These are phyloP conservation scores for Allantophomopsis cytisporea DNA, from an alignment of 2,329 filamentous ascomycete species.

Conservation along the genomic window DNA sequence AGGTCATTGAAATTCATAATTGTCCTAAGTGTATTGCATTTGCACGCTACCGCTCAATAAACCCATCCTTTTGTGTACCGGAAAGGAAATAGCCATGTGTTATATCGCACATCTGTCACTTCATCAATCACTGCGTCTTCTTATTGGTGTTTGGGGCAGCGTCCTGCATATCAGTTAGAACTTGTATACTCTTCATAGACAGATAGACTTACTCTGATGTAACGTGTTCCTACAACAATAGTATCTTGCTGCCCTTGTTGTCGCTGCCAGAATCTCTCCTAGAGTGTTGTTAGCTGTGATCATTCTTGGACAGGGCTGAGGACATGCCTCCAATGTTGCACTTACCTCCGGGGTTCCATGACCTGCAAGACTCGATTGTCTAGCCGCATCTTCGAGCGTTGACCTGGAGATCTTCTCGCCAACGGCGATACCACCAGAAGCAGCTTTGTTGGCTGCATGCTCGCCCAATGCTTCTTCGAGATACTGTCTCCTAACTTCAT, in stretches of 20 bases:
- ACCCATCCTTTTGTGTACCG: no score
- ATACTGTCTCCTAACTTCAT: conserved; percentile 22
- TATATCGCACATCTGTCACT: background rate
- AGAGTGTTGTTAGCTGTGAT: background rate
- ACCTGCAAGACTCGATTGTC: conserved; percentile 32
- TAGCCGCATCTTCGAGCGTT: conserved; percentile 50
- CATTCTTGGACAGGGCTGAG: no score
- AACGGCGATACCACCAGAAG: conserved; percentile 30
- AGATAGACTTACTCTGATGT: conserved; percentile 30
- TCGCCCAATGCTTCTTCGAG: conserved; percentile 59
- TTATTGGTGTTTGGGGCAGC: conserved; percentile 7
- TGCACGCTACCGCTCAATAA: no score
- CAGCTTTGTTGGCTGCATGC: conserved; percentile 33
- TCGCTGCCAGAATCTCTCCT: conserved; percentile 45
- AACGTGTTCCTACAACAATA: conserved; percentile 36
- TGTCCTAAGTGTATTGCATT: no score
- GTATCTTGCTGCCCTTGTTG: conserved; percentile 44
- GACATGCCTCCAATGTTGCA: conserved; percentile 25
- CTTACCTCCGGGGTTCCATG: conserved; percentile 34
- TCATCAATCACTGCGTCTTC: conserved; percentile 7
- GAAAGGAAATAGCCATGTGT: no score
- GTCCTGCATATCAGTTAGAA: background rate
- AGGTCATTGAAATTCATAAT: no score
- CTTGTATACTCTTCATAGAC: background rate
- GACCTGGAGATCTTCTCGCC: conserved; percentile 51